These are phyloP conservation scores for Harrya chromipes DNA, from an alignment of 768 basidiomycete genomes.

Conservation along the genomic window DNA sequence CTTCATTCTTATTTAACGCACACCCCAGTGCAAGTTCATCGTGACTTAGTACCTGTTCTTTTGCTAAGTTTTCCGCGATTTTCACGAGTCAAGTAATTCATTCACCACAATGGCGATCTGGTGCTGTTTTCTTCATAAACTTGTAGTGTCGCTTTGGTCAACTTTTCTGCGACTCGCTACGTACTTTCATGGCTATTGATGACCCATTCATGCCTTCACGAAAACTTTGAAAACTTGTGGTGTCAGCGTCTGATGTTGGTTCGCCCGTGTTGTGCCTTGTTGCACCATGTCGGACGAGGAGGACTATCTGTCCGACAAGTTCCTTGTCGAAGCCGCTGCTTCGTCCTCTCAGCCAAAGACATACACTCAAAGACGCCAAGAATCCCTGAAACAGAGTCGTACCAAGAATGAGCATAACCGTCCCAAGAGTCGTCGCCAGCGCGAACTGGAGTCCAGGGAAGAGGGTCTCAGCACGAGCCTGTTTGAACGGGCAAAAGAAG, in stretches of 20 bases:
- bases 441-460: slow-evolving; percentile 70
- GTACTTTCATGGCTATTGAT: slow-evolving; percentile 30
- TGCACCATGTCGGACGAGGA: slow-evolving; percentile 65
- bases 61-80: slow-evolving; percentile 38
- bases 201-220: slow-evolving; percentile 21
- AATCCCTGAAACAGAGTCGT: slow-evolving; percentile 54
- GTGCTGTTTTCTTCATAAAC: slow-evolving; percentile 39
- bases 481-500: slow-evolving; percentile 72
- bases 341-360: slow-evolving; percentile 48
- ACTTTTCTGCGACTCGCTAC: slow-evolving; percentile 23
- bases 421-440: slow-evolving; percentile 58
- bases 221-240: background rate
- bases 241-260: slow-evolving; percentile 21
- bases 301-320: slow-evolving; percentile 89
- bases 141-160: slow-evolving; percentile 33
- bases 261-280: slow-evolving; percentile 2
- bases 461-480: slow-evolving; percentile 79
- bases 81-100: slow-evolving; percentile 31
- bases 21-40: slow-evolving; percentile 22
- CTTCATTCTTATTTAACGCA: slow-evolving; percentile 28
- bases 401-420: slow-evolving; percentile 67
- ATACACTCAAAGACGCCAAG: slow-evolving; percentile 68
- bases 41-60: slow-evolving; percentile 33
- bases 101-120: slow-evolving; percentile 38
- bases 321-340: slow-evolving; percentile 47